Conservation (phyloP, 768 basidiomycete genomes). For the Hebeloma cylindrosporum region DNA sequence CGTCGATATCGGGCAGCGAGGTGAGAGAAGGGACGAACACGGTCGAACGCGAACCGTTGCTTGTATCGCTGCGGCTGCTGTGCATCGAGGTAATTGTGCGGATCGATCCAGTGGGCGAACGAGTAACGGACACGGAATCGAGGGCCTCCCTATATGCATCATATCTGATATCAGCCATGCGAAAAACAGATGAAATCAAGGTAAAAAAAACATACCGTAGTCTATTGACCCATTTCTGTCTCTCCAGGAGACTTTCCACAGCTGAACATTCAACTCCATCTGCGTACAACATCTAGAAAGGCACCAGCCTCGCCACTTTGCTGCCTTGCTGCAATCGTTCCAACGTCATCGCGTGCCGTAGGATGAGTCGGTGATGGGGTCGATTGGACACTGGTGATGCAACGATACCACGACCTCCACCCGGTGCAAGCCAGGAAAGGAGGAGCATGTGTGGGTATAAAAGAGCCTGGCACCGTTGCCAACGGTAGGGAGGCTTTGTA, state of each 20-base stretch:
- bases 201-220: slow-evolving; percentile 64
- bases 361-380: slow-evolving; percentile 81
- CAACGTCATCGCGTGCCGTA: slow-evolving; percentile 79
- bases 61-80: slow-evolving; percentile 41
- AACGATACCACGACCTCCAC: slow-evolving; percentile 80
- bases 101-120: slow-evolving; percentile 59
- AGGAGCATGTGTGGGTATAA: slow-evolving; percentile 78
- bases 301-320: slow-evolving; percentile 83
- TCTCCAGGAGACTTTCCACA: slow-evolving; percentile 83
- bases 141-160: slow-evolving; percentile 62
- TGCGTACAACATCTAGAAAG: slow-evolving; percentile 87
- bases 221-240: slow-evolving; percentile 89
- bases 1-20: slow-evolving; percentile 68
- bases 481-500: slow-evolving; percentile 67
- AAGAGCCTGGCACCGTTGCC: slow-evolving; percentile 78
- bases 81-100: slow-evolving; percentile 65
- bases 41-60: slow-evolving; percentile 65
- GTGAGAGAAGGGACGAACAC: slow-evolving; percentile 78
- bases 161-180: not conserved
- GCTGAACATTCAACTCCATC: slow-evolving; percentile 89
- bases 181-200: slow-evolving; percentile 6
- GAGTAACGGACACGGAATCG: slow-evolving; percentile 48
- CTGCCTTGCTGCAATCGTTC: slow-evolving; percentile 72
- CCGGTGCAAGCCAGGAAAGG: slow-evolving; percentile 81
- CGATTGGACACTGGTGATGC: slow-evolving; percentile 75